These are phyloP conservation scores for Colletotrichum zoysiae DNA, from an alignment of 2,329 filamentous ascomycete species.

Conservation along the genomic window DNA sequence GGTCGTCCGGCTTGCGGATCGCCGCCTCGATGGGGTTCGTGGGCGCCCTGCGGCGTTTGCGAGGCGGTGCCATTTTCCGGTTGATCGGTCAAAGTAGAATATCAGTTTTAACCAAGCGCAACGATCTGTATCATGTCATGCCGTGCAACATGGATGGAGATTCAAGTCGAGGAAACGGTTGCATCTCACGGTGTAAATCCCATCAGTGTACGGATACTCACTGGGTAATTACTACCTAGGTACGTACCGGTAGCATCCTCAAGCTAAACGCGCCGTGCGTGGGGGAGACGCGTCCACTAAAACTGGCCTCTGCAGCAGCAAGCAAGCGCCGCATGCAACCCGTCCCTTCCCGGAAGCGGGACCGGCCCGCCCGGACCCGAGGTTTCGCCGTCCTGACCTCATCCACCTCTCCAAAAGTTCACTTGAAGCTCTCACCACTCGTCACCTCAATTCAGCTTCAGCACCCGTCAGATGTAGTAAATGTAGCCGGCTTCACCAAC, in stretches of 20 bases:
- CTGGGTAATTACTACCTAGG: too few relatives aligned
- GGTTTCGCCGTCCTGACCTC: constrained; percentile 39
- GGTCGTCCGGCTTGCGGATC: constrained; percentile 60
- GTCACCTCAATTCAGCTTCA: too few relatives aligned
- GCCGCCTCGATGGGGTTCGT: constrained; percentile 60
- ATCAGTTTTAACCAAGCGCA: background rate
- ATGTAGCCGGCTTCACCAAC: constrained; percentile 22
- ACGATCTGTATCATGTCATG: background rate
- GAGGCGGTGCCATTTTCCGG: constrained; percentile 1
- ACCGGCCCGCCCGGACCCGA: constrained; percentile 19
- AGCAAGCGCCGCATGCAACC: too few relatives aligned
- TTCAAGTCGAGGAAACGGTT: too few relatives aligned
- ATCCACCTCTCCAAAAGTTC: constrained; percentile 36
- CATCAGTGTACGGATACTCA: background rate
- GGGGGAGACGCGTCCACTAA: constrained; percentile 26
- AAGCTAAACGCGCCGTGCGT: background rate
- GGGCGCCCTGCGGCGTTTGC: constrained; percentile 42
- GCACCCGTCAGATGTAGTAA: constrained; percentile 31
- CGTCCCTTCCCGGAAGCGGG: background rate
- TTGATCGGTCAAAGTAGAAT: background rate
- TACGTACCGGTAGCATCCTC: too few relatives aligned
- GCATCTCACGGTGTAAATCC: background rate
- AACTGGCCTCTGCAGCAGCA: background rate
- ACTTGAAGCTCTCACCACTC: constrained; percentile 2
- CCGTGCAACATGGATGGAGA: background rate